Evolutionary conservation across 306 rosid genomes (phyloP).

Genomic region (Cucumis cinereus): DNA sequence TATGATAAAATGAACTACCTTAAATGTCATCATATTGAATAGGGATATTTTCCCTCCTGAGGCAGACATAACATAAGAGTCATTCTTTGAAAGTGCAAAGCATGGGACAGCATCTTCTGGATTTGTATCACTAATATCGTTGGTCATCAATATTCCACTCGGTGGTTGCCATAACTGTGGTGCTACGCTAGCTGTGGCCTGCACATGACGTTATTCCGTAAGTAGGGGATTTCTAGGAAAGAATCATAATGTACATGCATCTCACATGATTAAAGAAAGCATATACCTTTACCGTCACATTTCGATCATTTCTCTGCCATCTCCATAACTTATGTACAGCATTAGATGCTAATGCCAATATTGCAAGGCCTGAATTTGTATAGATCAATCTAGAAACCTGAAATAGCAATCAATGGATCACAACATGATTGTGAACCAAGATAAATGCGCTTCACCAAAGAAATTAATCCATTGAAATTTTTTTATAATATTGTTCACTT

Average conservation of each 20-base stretch:
- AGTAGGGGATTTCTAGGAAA: slow-evolving; percentile 20
- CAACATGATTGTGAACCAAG: slow-evolving; percentile 2
- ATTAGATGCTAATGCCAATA: slow-evolving; percentile 93
- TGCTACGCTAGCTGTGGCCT: slow-evolving; percentile 64
- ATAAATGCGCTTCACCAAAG: not conserved
- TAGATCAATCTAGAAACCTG: slow-evolving; percentile 96
- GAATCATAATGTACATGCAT: slow-evolving; percentile 14
- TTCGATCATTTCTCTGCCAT: slow-evolving; percentile 92
- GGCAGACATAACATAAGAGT: slow-evolving; percentile 97
- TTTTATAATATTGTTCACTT: not conserved
- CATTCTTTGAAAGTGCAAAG: slow-evolving; percentile 97
- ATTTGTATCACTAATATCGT: slow-evolving; percentile 77
- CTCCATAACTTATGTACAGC: slow-evolving; percentile 99
- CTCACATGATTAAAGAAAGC: slow-evolving; percentile 3
- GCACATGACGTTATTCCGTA: slow-evolving; percentile 13
- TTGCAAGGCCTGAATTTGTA: slow-evolving; percentile 84
- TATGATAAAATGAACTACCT: slow-evolving; percentile 34
- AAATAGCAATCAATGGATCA: slow-evolving; percentile 19
- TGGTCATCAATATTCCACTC: slow-evolving; percentile 97
- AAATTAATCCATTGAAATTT: not conserved
- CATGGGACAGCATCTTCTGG: slow-evolving; percentile 95
- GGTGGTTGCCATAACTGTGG: slow-evolving; percentile 98
- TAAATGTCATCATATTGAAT: slow-evolving; percentile 99
- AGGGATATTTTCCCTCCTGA: slow-evolving; percentile 98
- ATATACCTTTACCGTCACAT: slow-evolving; percentile 44